These are phyloP conservation scores for Pleurotus tuber-regium DNA, from an alignment of 768 basidiomycete species.

Conservation along the genomic window DNA sequence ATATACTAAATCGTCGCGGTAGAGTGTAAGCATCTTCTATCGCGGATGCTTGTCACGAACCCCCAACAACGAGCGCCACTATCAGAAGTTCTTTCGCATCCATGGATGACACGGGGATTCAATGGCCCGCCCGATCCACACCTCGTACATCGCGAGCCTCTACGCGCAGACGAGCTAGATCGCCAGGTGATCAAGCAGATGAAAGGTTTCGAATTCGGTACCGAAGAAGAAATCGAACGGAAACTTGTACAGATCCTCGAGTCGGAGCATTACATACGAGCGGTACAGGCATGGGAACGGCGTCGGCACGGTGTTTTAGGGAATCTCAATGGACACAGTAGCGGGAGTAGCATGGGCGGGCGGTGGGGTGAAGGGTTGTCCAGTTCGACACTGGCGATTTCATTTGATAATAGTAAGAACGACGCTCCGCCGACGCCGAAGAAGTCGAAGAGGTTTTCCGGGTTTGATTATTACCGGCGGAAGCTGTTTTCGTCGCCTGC, in stretches of 20 bases:
- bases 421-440: slow-evolving; percentile 45
- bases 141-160: slow-evolving; percentile 84
- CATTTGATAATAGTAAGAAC: slow-evolving; percentile 49
- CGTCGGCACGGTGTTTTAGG: slow-evolving; percentile 42
- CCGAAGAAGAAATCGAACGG: slow-evolving; percentile 80
- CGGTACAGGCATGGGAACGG: slow-evolving; percentile 78
- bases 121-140: slow-evolving; percentile 77
- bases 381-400: slow-evolving; percentile 68
- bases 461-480: slow-evolving; percentile 90
- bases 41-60: slow-evolving; percentile 95
- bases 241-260: slow-evolving; percentile 71
- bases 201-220: slow-evolving; percentile 96
- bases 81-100: slow-evolving; percentile 80
- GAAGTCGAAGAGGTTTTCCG: slow-evolving; percentile 87
- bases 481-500: slow-evolving; percentile 74
- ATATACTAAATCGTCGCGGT: slow-evolving; percentile 14
- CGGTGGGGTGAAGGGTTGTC: slow-evolving; percentile 60
- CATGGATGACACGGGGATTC: slow-evolving; percentile 92
- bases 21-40: slow-evolving; percentile 95
- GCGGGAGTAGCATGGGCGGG: slow-evolving; percentile 32
- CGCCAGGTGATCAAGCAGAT: slow-evolving; percentile 82
- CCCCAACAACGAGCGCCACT: slow-evolving; percentile 83
- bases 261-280: slow-evolving; percentile 72
- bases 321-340: slow-evolving; percentile 29
- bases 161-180: slow-evolving; percentile 87